Evolutionary conservation across 1,139 yeast species (phyloP), one percentile per base, ranked within the genome.

Genomic region (Saccharomyces pastorianus): DNA sequence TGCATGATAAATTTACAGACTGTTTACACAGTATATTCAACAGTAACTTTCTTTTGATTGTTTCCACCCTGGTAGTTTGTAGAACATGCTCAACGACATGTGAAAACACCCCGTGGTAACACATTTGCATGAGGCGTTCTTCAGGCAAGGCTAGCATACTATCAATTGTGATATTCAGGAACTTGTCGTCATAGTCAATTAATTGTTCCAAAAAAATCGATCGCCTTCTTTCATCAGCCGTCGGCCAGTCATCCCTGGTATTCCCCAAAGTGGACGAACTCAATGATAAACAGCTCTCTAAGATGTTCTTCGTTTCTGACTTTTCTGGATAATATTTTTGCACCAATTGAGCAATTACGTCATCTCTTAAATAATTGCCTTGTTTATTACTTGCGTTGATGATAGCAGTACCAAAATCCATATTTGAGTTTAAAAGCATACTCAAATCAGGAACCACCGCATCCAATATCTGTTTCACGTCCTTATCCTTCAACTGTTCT

Each of bases 231-330:
- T 88, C 96, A 63, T 86, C 93, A 0, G 93, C 87, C 0, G 96
- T 87, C 49, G 96, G 95, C 95, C 96, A 87, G 67, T 88, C 96
- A 61, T 84, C 95, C 61, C 81, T 79, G 1, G 89, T 85, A 67
- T 87, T 86, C 31, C 95, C 95, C 56, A 88, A 73, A 1, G 96
- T 88, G 0, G 95, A 87, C 1, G 79, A 73, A 3, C 83, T 76
- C 57, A 88, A 73, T 63, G 79, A 80, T 52, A 88, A 74, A 23
- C 85, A 77, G 57, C 84, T 84, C 63, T 87, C 95, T 61, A 88
- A 80, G 25, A 86, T 76, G 44, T 78, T 74, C 31, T 70, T 71
- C 46, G 66, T 65, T 14, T 71, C 71, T 2, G 78, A 76, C 20
- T 75, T 74, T 29, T 71, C 67, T 34, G 84, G 82, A 48, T 84